Base-by-base conservation (phyloP, 2,329 filamentous ascomycete species). In the Golovinomyces cichoracearum region DNA sequence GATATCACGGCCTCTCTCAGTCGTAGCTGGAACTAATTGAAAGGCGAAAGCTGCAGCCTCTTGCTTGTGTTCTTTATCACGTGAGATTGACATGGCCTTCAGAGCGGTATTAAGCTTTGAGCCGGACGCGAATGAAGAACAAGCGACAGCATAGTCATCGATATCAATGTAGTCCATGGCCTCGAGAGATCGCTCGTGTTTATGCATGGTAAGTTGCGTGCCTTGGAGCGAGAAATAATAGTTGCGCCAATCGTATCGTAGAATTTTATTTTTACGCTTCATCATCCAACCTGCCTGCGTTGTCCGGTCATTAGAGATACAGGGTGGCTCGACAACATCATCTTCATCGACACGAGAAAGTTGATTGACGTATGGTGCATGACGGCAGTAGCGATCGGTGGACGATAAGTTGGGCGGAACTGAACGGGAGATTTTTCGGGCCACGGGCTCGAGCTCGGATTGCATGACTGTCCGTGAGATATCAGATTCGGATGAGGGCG, bases 241-340 rank as follows among this genome's bases (percentile, higher is more conserved):
- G 61, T 92, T 83, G 59, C 85, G 76, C 86, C 86, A 94, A 66
- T 94, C 86, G 63, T 93, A 83, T 40, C 84, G 82, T 52, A 93
- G 73, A 68, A 93, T 77, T 59, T 77, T 78, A 29, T 80, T 92
- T 66, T 84, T 84, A 60, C 88, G 83, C 70, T 93, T 93, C 70
- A 84, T 86, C 76, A 98, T 93, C 63, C 78, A 85, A 1, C 90
- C 90, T 46, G 82, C 74, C 63, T 86, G 83, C 29, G 74, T 73
- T 33, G n/a, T 9, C 10, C n/a, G 29, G 7, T 15, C 29, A 33
- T 10, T 3, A 33, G 29, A 12, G 2, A 33, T 33, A 3, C n/a
- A 12, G 10, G 29, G 10, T 33, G 7, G n/a, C 10, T 15, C 29
- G n/a, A 12, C 29, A 15, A 33, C 2, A 3, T 33, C n/a, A 12